These are phyloP conservation scores for Desmodesmus armatus DNA, from an alignment of 139 green algal species.

Conservation along the genomic window DNA sequence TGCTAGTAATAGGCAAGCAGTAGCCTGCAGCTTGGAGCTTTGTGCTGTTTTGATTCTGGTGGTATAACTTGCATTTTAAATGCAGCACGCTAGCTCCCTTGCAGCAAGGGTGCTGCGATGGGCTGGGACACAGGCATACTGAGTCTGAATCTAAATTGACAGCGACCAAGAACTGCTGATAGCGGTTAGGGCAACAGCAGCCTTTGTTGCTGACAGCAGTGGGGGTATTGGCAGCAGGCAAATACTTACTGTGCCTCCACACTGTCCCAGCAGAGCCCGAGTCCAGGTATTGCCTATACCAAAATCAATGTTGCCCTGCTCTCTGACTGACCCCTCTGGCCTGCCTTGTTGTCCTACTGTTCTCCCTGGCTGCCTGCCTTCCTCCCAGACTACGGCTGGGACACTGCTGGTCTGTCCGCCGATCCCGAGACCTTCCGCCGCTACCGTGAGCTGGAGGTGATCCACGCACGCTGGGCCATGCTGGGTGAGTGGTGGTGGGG, in stretches of 20 bases:
- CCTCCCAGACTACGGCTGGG: conserved; percentile 29
- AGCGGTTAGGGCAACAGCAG: too few species aligned
- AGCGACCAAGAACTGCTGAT: too few species aligned
- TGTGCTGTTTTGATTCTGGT: too few species aligned
- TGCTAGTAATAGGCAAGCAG: too few species aligned
- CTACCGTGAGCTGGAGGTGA: conserved; percentile 74
- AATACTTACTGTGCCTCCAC: not conserved
- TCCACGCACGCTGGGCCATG: conserved; percentile 86
- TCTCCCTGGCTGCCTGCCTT: conserved; percentile 78
- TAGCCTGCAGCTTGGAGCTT: too few species aligned
- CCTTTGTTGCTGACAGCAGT: too few species aligned
- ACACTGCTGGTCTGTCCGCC: conserved; percentile 83
- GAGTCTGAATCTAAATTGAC: too few species aligned
- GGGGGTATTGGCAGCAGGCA: not conserved
- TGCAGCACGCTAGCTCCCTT: too few species aligned
- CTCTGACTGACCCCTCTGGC: not conserved
- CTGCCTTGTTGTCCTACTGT: not conserved
- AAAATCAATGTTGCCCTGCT: not conserved
- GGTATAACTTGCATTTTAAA: too few species aligned
- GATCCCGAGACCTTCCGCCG: conserved; percentile 94
- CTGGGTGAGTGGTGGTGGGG: conserved; percentile 52
- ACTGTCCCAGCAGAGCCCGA: not conserved
- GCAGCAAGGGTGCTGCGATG: too few species aligned
- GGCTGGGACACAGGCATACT: too few species aligned
- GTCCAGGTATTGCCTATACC: not conserved